Percentiles rank a stretch among this genome's conserved stretches.
Conservation (phyloP, 2,329 filamentous ascomycete species). For the Colletotrichum tofieldiae region DNA sequence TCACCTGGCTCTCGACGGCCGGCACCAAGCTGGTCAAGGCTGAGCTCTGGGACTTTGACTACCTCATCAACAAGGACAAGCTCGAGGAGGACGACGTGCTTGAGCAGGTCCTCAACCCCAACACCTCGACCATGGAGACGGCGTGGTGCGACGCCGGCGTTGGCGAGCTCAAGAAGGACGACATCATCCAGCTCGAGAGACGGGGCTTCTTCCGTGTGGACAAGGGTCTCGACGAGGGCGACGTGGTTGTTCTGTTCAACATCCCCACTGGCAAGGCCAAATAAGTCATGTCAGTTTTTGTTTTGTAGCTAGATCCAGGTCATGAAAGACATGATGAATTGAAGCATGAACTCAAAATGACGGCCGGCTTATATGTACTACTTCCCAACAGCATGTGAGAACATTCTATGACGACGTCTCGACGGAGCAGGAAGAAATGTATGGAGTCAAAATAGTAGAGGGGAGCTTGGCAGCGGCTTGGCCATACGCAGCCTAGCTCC, state of each 20-base stretch:
- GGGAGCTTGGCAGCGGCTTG: too few relatives aligned
- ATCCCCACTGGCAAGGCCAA: conserved; percentile 71
- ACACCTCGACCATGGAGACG: conserved; percentile 81
- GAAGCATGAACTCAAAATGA: conserved; percentile 1
- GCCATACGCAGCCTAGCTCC: too few relatives aligned
- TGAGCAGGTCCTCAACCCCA: conserved; percentile 85
- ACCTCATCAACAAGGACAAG: conserved; percentile 95
- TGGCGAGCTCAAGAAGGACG: conserved; percentile 82
- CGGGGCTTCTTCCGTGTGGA: conserved; percentile 95
- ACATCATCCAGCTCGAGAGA: conserved; percentile 95
- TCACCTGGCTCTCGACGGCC: conserved; percentile 89
- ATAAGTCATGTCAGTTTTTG: conserved; percentile 47
- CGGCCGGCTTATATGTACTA: too few relatives aligned
- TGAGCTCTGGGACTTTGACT: conserved; percentile 95
- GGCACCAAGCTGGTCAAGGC: conserved; percentile 84
- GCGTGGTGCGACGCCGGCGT: conserved; percentile 88
- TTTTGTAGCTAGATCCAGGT: conserved; percentile 21
- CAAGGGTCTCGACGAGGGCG: conserved; percentile 68
- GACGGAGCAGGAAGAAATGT: too few relatives aligned
- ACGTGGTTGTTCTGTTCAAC: conserved; percentile 68
- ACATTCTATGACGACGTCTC: too few relatives aligned
- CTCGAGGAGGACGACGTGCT: conserved; percentile 89
- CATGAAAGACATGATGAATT: conserved; percentile 36
- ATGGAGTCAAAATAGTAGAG: too few relatives aligned
- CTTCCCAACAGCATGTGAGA: too few relatives aligned